Conservation (phyloP, 768 basidiomycete species). For the Calvatia gigantea region DNA sequence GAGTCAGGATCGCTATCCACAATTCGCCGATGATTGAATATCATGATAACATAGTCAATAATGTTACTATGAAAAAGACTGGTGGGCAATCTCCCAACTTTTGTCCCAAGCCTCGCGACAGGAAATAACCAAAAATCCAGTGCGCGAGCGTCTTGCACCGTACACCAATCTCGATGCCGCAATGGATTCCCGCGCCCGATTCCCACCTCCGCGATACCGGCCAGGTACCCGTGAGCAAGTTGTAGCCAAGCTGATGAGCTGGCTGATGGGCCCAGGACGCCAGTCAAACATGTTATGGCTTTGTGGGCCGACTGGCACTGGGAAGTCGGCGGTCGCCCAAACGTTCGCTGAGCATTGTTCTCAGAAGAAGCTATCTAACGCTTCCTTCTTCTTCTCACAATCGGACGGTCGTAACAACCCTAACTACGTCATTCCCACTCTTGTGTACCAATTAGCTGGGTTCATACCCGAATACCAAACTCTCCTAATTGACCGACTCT, state of each 20-base stretch:
- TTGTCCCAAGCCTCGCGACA: too few species aligned
- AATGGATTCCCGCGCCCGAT: background rate
- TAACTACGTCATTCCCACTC: background rate
- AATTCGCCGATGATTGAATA: too few species aligned
- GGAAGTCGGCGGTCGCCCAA: constrained; percentile 5
- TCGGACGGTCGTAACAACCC: background rate
- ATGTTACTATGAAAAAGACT: too few species aligned
- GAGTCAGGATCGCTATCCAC: too few species aligned
- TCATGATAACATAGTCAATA: too few species aligned
- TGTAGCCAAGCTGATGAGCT: background rate
- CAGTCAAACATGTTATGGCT: constrained; percentile 3
- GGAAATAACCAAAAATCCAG: too few species aligned
- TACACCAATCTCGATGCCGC: too few species aligned
- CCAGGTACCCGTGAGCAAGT: background rate
- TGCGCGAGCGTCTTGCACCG: too few species aligned
- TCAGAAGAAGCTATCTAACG: background rate
- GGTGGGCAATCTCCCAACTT: too few species aligned
- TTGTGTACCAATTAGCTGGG: constrained; percentile 1
- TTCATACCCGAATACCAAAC: background rate
- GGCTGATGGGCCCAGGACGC: background rate
- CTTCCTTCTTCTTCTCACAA: constrained; percentile 5
- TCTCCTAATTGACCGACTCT: background rate
- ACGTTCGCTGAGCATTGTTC: background rate
- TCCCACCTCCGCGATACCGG: background rate
- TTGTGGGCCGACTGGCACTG: constrained; percentile 1